Percentiles rank a stretch among this genome's conserved stretches.
phyloP scores from a whole-genome alignment of 73 alveolate species.

The Paramecium pentaurelia region DNA sequence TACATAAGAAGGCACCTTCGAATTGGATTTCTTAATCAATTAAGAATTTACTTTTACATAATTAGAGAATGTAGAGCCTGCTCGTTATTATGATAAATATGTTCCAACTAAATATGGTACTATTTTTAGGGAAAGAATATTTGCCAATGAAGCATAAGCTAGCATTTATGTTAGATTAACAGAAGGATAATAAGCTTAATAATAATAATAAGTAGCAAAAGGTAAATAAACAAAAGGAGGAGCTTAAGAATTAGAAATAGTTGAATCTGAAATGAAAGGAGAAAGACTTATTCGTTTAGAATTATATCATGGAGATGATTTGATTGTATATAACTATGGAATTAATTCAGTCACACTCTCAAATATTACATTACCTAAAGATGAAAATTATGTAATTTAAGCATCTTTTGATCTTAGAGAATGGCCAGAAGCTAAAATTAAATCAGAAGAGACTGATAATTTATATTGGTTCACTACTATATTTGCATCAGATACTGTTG shows the following conservation, averaged over 20 bases:
- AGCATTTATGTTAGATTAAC: conserved; percentile 61
- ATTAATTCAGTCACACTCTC: conserved; percentile 71
- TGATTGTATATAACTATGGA: conserved; percentile 67
- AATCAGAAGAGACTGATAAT: conserved; percentile 64
- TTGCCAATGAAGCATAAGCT: conserved; percentile 71
- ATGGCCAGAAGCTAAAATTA: conserved; percentile 75
- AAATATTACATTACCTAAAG: conserved; percentile 64
- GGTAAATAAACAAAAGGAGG: conserved; percentile 55
- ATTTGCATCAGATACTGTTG: conserved; percentile 88
- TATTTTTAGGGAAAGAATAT: conserved; percentile 84
- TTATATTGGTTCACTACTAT: conserved; percentile 87
- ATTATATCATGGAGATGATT: conserved; percentile 70
- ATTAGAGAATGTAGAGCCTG: conserved; percentile 79
- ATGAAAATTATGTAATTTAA: conserved; percentile 65
- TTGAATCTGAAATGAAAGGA: conserved; percentile 60
- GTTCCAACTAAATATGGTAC: conserved; percentile 85
- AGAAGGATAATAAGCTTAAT: background rate
- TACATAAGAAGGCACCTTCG: conserved; percentile 69
- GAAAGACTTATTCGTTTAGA: conserved; percentile 66
- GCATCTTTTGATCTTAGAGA: conserved; percentile 79
- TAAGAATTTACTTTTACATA: conserved; percentile 62
- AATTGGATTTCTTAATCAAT: conserved; percentile 67
- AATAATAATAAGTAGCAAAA: conserved; percentile 33
- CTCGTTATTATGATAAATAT: conserved; percentile 72
- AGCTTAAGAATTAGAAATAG: conserved; percentile 58